Base-by-base conservation (phyloP, 2,329 filamentous ascomycete genomes). In the Cercospora berteroae region DNA sequence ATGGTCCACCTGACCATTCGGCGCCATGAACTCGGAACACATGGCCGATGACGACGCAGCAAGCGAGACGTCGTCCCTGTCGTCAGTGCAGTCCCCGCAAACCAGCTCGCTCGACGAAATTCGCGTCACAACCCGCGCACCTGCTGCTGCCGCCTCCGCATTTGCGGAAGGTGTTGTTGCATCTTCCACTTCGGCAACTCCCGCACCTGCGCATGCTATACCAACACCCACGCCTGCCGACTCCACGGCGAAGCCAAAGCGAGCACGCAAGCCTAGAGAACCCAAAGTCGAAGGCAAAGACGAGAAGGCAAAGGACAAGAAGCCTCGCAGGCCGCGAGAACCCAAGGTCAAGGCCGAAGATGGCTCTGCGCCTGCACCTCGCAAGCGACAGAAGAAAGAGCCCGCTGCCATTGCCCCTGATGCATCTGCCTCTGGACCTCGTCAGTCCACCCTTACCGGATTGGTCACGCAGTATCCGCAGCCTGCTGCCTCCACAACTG, bases 311-410 rank as follows among this genome's bases (percentile, higher is more conserved):
- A 80, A 79, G 70, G 75, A 77, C 64, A 78, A 80, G 70, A 83
- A 82, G 72, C 74, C 81, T 42, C 78, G 83, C 66, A 83, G 82
- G 73, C 77, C 80, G 18, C 75, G 77, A 29, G 80, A 81, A 64
- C 78, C 80, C 59, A 74, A 90, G 84, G 75, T 86, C 65, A 76
- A 75, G 71, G 71, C 70, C 16, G 73, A 72, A 57, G 68, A 65
- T 33, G 66, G 57, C 13, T 60, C 68, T 33, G 71, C 70, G 81
- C 68, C 84, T 80, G 76, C 76, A 39, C 75, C 77, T 56, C 84
- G 86, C 72, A 88, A 83, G 79, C 81, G 82, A 73, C 77, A 81
- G 74, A 79, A 79, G 73, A 73, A 77, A 55, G 60, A 63, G 48
- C 60, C 48, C 68, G 68, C 72, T 57, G 57, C 68, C 56, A 59